Percentiles rank a stretch among this genome's conserved stretches.
These are phyloP conservation scores for Solanum etuberosum DNA, from an alignment of 257 asterid species.

Conservation along the genomic window DNA sequence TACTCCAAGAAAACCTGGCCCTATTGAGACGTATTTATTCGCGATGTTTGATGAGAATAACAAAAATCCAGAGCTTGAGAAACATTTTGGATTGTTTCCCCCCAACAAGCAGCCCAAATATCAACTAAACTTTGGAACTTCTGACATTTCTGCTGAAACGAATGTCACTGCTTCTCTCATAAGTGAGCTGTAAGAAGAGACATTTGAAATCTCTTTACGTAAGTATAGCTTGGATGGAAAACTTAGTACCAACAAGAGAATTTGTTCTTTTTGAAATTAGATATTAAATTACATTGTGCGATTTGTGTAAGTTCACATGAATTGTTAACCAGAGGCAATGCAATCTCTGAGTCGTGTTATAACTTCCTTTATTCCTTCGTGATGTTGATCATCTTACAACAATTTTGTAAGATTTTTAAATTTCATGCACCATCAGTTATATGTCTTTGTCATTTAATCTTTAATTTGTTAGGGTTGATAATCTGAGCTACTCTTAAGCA, in stretches of 20 bases:
- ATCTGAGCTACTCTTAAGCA: no score
- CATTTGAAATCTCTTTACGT: neutral
- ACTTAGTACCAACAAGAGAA: neutral
- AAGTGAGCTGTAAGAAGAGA: neutral
- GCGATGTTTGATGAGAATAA: neutral
- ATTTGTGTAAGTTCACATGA: no score
- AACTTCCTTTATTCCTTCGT: no score
- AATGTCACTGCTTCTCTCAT: neutral
- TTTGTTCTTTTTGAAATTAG: neutral
- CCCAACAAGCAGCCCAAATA: neutral
- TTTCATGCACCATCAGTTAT: no score
- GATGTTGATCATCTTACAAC: no score
- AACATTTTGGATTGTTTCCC: neutral
- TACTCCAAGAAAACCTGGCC: slow-evolving; percentile 5
- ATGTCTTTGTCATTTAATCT: no score
- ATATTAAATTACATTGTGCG: neutral
- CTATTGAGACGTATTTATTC: slow-evolving; percentile 6
- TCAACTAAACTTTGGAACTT: neutral
- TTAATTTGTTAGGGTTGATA: no score
- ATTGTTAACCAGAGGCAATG: no score
- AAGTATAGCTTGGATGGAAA: neutral
- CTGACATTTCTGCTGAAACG: neutral
- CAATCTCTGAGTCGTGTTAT: no score
- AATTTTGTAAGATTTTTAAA: no score
- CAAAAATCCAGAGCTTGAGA: neutral